A percentile compares a stretch with the other conserved stretches of the same genome.
These are phyloP conservation scores for Guillardia theta DNA, from an alignment of 78 protist species.

Conservation along the genomic window DNA sequence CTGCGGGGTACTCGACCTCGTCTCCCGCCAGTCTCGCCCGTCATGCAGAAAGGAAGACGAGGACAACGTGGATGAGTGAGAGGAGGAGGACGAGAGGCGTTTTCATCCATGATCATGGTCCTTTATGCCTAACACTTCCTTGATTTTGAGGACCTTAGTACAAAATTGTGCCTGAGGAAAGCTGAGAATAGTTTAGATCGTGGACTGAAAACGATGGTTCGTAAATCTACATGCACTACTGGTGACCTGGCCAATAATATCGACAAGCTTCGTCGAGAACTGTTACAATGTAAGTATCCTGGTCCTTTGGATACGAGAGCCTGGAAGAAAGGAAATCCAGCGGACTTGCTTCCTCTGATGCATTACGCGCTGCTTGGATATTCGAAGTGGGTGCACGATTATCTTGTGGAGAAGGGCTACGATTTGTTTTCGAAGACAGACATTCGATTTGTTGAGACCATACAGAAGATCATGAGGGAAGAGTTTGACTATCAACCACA, in stretches of 20 bases:
- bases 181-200: too few species aligned
- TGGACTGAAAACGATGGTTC: background rate
- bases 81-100: too few species aligned
- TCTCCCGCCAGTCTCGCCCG: too few species aligned
- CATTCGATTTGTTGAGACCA: background rate
- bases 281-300: background rate
- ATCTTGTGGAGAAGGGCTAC: background rate
- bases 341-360: background rate
- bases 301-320: background rate
- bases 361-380: background rate
- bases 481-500: background rate
- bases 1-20: too few species aligned
- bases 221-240: background rate
- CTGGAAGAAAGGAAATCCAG: background rate
- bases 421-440: background rate
- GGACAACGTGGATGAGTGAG: too few species aligned
- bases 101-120: too few species aligned
- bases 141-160: too few species aligned
- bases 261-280: background rate
- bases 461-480: background rate
- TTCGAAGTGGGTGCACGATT: background rate
- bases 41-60: too few species aligned
- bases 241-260: background rate
- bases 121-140: too few species aligned
- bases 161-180: too few species aligned